phyloP scores from a whole-genome alignment of 1,284 basidiomycete genomes.

The Puccinia coronata region DNA sequence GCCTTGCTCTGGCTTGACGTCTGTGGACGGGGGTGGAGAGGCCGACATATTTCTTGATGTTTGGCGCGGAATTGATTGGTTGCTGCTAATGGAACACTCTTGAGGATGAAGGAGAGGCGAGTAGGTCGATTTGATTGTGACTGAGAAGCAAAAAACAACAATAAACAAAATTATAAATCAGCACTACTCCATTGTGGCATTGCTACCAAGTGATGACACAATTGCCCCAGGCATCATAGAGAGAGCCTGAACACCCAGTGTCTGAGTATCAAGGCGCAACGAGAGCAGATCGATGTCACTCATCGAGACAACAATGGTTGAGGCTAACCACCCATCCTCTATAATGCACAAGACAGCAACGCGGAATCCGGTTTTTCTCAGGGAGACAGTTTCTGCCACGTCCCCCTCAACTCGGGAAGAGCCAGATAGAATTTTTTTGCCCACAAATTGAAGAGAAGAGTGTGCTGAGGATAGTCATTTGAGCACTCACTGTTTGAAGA shows the following conservation, averaged over 20 bases:
- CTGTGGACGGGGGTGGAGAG: too few species aligned
- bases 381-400: neutral
- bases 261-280: neutral
- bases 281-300: neutral
- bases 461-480: neutral
- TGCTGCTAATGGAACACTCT: slow-evolving; percentile 14
- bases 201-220: too few species aligned
- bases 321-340: too few species aligned
- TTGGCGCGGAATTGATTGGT: neutral
- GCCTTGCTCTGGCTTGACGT: too few species aligned
- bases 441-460: too few species aligned
- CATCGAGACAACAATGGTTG: too few species aligned
- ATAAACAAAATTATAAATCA: neutral
- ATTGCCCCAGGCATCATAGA: too few species aligned
- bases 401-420: neutral
- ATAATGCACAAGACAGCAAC: neutral
- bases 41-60: too few species aligned
- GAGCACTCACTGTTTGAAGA: slow-evolving; percentile 15
- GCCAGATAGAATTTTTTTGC: neutral
- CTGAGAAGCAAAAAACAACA: neutral
- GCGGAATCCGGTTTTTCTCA: too few species aligned
- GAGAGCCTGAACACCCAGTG: neutral
- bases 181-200: neutral
- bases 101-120: neutral
- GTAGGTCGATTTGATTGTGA: slow-evolving; percentile 2